A percentile compares a stretch with the other conserved stretches of the same genome.
phyloP scores from a whole-genome alignment of 1,139 yeast species.

The Scheffersomyces lignicola region DNA sequence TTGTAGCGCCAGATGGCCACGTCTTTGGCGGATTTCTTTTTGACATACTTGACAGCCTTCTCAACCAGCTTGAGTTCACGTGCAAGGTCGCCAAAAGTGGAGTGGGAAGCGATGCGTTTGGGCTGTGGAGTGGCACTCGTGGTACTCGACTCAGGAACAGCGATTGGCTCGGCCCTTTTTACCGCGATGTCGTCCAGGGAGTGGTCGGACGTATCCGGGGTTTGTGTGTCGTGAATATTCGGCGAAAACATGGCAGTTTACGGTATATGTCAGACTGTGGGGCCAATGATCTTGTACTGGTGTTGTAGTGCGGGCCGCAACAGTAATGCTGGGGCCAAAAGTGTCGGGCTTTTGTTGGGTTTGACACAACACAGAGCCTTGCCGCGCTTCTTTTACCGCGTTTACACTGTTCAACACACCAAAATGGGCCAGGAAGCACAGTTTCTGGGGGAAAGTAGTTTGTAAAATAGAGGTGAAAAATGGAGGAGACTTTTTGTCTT shows the following conservation, averaged over 20 bases:
- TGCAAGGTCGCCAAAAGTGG: too few species aligned
- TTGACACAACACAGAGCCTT: too few species aligned
- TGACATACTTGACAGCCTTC: background rate
- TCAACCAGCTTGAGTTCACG: background rate
- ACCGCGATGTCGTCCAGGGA: conserved; percentile 7
- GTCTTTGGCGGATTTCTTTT: background rate
- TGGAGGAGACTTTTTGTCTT: too few species aligned
- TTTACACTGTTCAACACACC: too few species aligned
- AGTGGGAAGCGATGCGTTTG: too few species aligned
- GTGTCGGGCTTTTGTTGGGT: too few species aligned
- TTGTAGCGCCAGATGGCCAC: background rate
- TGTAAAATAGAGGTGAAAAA: too few species aligned
- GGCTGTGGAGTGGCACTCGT: too few species aligned
- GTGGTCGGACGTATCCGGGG: conserved; percentile 10
- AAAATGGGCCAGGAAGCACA: too few species aligned
- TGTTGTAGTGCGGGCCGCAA: background rate
- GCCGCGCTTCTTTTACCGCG: too few species aligned
- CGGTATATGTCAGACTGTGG: background rate
- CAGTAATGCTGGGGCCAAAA: too few species aligned
- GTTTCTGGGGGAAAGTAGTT: too few species aligned
- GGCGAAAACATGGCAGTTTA: conserved; percentile 6
- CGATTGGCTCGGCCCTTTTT: background rate
- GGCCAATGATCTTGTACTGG: background rate
- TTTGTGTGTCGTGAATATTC: conserved; percentile 5
- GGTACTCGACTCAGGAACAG: conserved; percentile 1